phyloP scores from a whole-genome alignment of 225 moss, liverwort and hornwort species.

The Climacium dendroides region DNA sequence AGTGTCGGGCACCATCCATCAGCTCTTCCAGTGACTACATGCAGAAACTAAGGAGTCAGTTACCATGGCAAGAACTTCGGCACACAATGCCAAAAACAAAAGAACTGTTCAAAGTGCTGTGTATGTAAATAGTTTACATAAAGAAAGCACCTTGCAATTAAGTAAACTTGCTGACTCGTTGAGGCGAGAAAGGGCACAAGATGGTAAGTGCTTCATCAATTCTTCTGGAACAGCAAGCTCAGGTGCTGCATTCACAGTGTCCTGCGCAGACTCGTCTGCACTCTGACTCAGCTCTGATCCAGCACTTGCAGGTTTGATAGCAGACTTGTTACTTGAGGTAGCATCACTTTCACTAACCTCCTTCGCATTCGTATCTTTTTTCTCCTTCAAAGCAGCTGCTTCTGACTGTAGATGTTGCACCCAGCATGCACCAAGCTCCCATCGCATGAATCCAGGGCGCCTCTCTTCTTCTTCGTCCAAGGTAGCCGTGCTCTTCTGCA shows the following conservation, averaged over 20 bases:
- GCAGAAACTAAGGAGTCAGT: background rate
- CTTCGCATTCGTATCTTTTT: slow-evolving; percentile 11
- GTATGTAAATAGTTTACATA: background rate
- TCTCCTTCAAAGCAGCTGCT: slow-evolving; percentile 37
- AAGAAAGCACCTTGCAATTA: slow-evolving; percentile 29
- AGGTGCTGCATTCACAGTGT: background rate
- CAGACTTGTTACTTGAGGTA: background rate
- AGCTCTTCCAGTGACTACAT: slow-evolving; percentile 36
- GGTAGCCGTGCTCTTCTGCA: slow-evolving; percentile 27
- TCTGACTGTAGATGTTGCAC: slow-evolving; percentile 50
- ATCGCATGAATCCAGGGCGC: slow-evolving; percentile 19
- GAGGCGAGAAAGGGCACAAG: slow-evolving; percentile 33
- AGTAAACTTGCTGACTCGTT: slow-evolving; percentile 36
- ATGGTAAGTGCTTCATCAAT: slow-evolving; percentile 21
- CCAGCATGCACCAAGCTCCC: slow-evolving; percentile 72
- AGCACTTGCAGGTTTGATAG: background rate
- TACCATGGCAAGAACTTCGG: background rate
- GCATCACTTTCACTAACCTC: slow-evolving; percentile 3
- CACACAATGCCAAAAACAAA: background rate
- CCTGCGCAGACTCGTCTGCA: background rate
- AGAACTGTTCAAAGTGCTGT: background rate
- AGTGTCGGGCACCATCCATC: slow-evolving; percentile 37
- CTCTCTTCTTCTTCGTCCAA: slow-evolving; percentile 30
- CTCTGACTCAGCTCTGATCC: background rate
- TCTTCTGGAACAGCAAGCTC: slow-evolving; percentile 24